Base-by-base conservation (phyloP, 2,329 filamentous ascomycete species). In the Raffaelea albimanens region DNA sequence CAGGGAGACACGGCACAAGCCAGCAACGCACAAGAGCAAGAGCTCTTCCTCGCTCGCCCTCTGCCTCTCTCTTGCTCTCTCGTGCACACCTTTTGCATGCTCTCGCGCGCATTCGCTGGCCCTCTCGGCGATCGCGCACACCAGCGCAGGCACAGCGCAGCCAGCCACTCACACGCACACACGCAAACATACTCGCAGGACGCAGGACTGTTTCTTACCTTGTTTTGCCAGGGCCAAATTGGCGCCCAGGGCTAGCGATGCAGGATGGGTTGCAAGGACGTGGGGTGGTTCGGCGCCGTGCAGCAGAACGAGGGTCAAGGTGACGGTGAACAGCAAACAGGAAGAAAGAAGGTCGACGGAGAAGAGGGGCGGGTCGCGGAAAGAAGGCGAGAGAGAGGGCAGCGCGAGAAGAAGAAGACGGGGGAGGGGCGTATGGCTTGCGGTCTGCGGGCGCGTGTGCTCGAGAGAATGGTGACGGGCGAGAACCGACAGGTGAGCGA, bases 261-360 rank as follows among this genome's bases (percentile, higher is more conserved):
- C 52, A 50, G 52, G 50, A 52, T 42, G 47, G 48, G 46, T 49
- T 50, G 50, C 47, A 48, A 48, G 33, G 49, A 50, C 52, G 52
- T 54, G 52, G 52, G 50, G n/a, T n/a, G n/a, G 52, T 54, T 46
- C 40, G 46, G 42, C 36, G 50, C 44, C 46, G 50, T 46, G 45
- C 47, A 36, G 48, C 19, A 44, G 16, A 10, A 10, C 18, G 19
- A 22, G 39, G 31, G 36, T 29, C 16, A 29, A 33, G 14, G 45
- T 21, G 40, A 43, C 33, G 20, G 40, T 18, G 42, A 40, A 45
- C 21, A 36, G 25, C 16, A 39, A 18, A 22, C n/a, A n/a, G n/a
- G n/a, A 20, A 43, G 36, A 45, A 46, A 25, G 41, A 7, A n/a
- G 18, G n/a, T 7, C n/a, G 18, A 38, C 13, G 9, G 16, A 34